Conservation (phyloP, 192 early-diverging fungal species). For the Umbelopsis ramanniana region DNA sequence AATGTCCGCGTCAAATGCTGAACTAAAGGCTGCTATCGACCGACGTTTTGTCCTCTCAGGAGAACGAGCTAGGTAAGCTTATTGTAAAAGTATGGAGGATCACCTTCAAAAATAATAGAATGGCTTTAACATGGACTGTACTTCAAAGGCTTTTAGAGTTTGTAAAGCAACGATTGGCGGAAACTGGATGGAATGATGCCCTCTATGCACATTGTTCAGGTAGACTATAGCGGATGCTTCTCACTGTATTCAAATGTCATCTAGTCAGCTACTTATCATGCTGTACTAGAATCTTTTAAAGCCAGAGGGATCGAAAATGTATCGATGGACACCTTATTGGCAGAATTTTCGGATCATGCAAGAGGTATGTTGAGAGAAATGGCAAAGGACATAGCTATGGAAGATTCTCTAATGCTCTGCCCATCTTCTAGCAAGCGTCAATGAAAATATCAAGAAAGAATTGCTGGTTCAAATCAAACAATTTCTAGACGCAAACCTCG, state of each 20-base stretch:
- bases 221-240: not conserved
- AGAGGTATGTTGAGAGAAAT: slow-evolving; percentile 22
- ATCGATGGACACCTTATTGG: slow-evolving; percentile 23
- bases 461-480: slow-evolving; percentile 30
- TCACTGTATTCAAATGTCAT: not conserved
- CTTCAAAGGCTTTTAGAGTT: slow-evolving; percentile 26
- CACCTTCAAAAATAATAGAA: too few relatives aligned
- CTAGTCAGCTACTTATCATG: not conserved
- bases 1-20: slow-evolving; percentile 17
- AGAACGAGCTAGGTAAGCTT: slow-evolving; percentile 30
- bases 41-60: slow-evolving; percentile 37
- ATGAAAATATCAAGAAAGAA: slow-evolving; percentile 41
- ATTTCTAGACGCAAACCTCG: slow-evolving; percentile 32
- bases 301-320: slow-evolving; percentile 26
- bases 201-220: slow-evolving; percentile 36
- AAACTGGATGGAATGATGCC: slow-evolving; percentile 38
- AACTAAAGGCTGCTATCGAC: slow-evolving; percentile 26
- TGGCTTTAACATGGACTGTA: too few relatives aligned
- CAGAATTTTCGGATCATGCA: slow-evolving; percentile 31
- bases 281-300: slow-evolving; percentile 23
- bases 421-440: slow-evolving; percentile 26
- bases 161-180: slow-evolving; percentile 29
- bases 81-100: too few relatives aligned
- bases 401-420: not conserved
- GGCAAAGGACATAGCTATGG: not conserved